phyloP scores from a whole-genome alignment of 177 flowering plant genomes.

The Vitis hybrid region DNA sequence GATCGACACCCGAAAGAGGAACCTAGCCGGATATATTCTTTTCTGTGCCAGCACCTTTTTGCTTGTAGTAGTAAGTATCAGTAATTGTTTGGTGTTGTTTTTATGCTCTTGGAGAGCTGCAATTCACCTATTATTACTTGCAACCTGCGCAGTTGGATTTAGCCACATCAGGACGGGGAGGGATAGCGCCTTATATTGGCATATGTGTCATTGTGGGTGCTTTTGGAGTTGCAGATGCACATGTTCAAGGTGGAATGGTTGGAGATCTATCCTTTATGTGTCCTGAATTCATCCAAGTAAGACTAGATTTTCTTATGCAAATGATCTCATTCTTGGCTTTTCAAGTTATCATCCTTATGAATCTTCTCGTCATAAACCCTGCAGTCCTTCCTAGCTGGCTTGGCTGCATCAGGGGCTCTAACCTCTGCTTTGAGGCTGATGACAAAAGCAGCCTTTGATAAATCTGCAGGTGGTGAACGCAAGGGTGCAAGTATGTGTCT shows the following conservation, averaged over 20 bases:
- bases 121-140: background rate
- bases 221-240: slow-evolving; percentile 68
- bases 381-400: slow-evolving; percentile 76
- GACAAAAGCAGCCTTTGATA: slow-evolving; percentile 71
- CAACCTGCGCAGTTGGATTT: slow-evolving; percentile 35
- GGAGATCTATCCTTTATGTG: slow-evolving; percentile 70
- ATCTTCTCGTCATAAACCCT: background rate
- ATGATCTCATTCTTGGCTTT: background rate
- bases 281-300: slow-evolving; percentile 66
- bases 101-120: background rate
- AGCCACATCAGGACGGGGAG: slow-evolving; percentile 47
- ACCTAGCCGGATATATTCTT: slow-evolving; percentile 40
- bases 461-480: slow-evolving; percentile 56
- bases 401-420: slow-evolving; percentile 72
- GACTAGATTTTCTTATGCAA: background rate
- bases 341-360: background rate
- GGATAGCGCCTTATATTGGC: slow-evolving; percentile 37
- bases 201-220: slow-evolving; percentile 39
- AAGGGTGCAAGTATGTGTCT: slow-evolving; percentile 66
- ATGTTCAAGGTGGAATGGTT: slow-evolving; percentile 69
- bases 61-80: slow-evolving; percentile 37
- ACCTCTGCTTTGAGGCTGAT: slow-evolving; percentile 64
- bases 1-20: slow-evolving; percentile 45
- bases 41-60: slow-evolving; percentile 36
- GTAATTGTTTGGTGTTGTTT: too few species aligned